Conservation (phyloP, 768 basidiomycete species). For the Aureoboletus auriporus region DNA sequence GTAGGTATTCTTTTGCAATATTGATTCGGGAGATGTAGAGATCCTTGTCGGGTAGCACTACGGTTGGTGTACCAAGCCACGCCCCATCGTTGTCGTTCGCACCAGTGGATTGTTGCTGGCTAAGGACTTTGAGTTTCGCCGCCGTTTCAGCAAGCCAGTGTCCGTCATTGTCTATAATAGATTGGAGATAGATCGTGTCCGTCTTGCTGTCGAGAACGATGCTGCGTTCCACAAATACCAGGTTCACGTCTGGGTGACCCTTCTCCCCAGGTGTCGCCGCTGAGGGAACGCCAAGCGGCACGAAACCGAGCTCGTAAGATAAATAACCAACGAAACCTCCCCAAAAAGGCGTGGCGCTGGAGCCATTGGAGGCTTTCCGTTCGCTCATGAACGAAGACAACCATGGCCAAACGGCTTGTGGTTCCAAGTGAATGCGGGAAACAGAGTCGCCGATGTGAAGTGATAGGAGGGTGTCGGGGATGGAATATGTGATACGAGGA, state of each 20-base stretch:
- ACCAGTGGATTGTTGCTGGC: constrained; percentile 10
- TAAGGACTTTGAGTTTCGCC: constrained; percentile 11
- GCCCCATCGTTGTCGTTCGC: constrained; percentile 17
- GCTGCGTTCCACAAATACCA: constrained; percentile 77
- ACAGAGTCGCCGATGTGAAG: constrained; percentile 37
- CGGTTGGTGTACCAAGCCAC: constrained; percentile 20
- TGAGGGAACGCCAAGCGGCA: constrained; percentile 46
- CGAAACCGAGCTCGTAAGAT: constrained; percentile 75
- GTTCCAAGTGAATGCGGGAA: constrained; percentile 40
- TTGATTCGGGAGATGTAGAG: constrained; percentile 68
- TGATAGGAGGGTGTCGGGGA: constrained; percentile 47
- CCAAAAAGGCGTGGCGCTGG: constrained; percentile 68
- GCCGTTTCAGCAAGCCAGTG: constrained; percentile 54
- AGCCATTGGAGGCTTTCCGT: constrained; percentile 45
- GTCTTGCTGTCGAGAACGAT: constrained; percentile 59
- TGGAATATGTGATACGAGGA: constrained; percentile 53
- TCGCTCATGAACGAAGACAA: constrained; percentile 63
- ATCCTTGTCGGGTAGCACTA: constrained; percentile 54
- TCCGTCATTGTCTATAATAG: constrained; percentile 53
- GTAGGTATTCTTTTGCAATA: constrained; percentile 68
- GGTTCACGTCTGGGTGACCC: constrained; percentile 66
- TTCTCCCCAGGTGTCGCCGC: constrained; percentile 24
- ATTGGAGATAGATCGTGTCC: constrained; percentile 57
- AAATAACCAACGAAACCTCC: constrained; percentile 76
- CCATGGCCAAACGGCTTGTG: constrained; percentile 72